phyloP scores from a whole-genome alignment of 1,284 basidiomycete genomes.

The Cryptococcus sp. region DNA sequence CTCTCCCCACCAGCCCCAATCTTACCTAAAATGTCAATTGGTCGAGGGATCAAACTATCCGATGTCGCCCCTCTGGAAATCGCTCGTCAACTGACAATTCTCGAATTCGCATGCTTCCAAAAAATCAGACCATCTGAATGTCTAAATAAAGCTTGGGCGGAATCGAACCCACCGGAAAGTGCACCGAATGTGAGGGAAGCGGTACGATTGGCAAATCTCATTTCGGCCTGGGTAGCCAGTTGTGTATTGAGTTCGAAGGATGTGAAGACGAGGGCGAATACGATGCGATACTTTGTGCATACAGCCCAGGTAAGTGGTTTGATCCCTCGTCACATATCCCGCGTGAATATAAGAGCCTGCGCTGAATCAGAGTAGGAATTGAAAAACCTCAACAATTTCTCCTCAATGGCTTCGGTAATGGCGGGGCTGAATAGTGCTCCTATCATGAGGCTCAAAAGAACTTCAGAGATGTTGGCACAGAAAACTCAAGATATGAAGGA shows the following conservation, averaged over 20 bases:
- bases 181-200: constrained; percentile 60
- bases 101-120: constrained; percentile 83
- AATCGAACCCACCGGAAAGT: constrained; percentile 12
- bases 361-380: constrained; percentile 60
- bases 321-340: constrained; percentile 64
- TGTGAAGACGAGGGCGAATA: constrained; percentile 68
- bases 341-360: background rate
- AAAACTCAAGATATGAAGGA: constrained; percentile 49
- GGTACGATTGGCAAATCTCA: constrained; percentile 81
- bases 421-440: constrained; percentile 92
- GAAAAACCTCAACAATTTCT: constrained; percentile 86
- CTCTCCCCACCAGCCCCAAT: constrained; percentile 35
- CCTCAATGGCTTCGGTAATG: constrained; percentile 93
- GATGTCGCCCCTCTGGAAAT: constrained; percentile 73
- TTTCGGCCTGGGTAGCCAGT: constrained; percentile 82
- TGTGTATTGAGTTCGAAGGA: constrained; percentile 76
- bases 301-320: constrained; percentile 72
- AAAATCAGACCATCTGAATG: constrained; percentile 88
- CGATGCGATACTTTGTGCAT: constrained; percentile 84
- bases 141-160: constrained; percentile 55
- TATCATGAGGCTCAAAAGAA: constrained; percentile 83
- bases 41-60: constrained; percentile 26
- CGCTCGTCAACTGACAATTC: constrained; percentile 87
- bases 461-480: constrained; percentile 59
- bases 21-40: constrained; percentile 22